These are phyloP conservation scores for Jamesozyma spencerorum DNA, from an alignment of 805 yeast species.

Conservation along the genomic window DNA sequence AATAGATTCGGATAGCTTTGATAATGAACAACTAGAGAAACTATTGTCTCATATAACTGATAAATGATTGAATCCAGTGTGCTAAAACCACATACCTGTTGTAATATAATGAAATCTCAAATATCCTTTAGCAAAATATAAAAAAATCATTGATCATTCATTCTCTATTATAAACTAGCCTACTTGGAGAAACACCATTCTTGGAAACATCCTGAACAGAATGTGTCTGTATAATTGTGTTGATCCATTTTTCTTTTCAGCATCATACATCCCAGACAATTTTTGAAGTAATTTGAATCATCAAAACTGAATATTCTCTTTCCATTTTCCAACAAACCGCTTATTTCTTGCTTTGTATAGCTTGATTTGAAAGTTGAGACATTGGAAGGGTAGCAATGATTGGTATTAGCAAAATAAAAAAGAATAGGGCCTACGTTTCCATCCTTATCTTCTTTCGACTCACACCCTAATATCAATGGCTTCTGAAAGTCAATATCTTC, in stretches of 20 bases:
- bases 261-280: constrained; percentile 51
- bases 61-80: too few relatives aligned
- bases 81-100: too few relatives aligned
- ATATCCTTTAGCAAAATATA: too few relatives aligned
- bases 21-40: constrained; percentile 16
- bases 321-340: constrained; percentile 43
- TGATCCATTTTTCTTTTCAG: constrained; percentile 38
- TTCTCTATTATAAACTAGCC: not conserved
- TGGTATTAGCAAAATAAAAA: constrained; percentile 41
- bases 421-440: constrained; percentile 37
- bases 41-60: constrained; percentile 1
- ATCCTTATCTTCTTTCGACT: constrained; percentile 20
- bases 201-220: constrained; percentile 33
- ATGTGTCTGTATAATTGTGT: constrained; percentile 4
- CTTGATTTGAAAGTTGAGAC: constrained; percentile 51
- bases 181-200: constrained; percentile 29
- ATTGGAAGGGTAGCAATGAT: constrained; percentile 38
- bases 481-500: constrained; percentile 14
- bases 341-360: constrained; percentile 37
- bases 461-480: constrained; percentile 81
- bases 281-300: constrained; percentile 33
- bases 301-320: constrained; percentile 39
- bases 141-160: not conserved
- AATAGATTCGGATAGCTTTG: constrained; percentile 21
- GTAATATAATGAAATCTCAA: too few relatives aligned